A percentile compares a stretch with the other conserved stretches of the same genome.
Evolutionary conservation across 371 early-diverging fungal genomes (phyloP).

Genomic region (Mucor mucedo): DNA sequence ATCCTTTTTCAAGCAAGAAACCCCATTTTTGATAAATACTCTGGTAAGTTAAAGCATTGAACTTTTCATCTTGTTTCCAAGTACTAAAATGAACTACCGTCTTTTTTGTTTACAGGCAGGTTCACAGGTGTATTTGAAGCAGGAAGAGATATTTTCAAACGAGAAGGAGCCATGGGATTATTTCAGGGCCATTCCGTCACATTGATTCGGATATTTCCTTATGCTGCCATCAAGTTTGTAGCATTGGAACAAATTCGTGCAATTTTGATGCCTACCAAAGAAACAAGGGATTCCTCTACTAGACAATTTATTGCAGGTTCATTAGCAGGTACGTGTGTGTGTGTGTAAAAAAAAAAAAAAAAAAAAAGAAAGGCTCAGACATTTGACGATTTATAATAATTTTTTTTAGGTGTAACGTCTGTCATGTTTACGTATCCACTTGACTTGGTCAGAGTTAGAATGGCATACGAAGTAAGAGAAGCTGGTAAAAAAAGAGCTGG

Average conservation of each 20-base stretch:
- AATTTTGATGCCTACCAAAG: slow-evolving; percentile 61
- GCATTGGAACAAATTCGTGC: slow-evolving; percentile 80
- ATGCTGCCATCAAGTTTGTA: slow-evolving; percentile 93
- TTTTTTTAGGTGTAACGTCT: slow-evolving; percentile 72
- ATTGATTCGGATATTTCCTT: slow-evolving; percentile 88
- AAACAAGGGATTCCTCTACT: slow-evolving; percentile 52
- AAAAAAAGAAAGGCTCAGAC: background rate
- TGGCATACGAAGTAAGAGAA: slow-evolving; percentile 77
- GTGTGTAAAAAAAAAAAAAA: too few species aligned
- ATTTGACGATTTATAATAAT: slow-evolving; percentile 10
- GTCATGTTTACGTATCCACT: slow-evolving; percentile 89
- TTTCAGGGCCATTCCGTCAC: slow-evolving; percentile 94
- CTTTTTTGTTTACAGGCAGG: slow-evolving; percentile 24
- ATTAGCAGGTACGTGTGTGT: slow-evolving; percentile 77
- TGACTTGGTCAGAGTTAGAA: slow-evolving; percentile 85
- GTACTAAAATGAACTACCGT: background rate
- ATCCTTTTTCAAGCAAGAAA: slow-evolving; percentile 93
- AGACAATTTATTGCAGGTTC: slow-evolving; percentile 74
- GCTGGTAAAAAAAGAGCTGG: slow-evolving; percentile 19
- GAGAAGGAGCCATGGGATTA: slow-evolving; percentile 76
- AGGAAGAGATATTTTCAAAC: slow-evolving; percentile 66
- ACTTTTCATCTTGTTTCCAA: background rate
- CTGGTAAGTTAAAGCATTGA: slow-evolving; percentile 48
- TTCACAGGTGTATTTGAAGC: slow-evolving; percentile 83
- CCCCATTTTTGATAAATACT: slow-evolving; percentile 77